Evolutionary conservation across 768 basidiomycete species (phyloP).

Genomic region (Rickenella mellea): DNA sequence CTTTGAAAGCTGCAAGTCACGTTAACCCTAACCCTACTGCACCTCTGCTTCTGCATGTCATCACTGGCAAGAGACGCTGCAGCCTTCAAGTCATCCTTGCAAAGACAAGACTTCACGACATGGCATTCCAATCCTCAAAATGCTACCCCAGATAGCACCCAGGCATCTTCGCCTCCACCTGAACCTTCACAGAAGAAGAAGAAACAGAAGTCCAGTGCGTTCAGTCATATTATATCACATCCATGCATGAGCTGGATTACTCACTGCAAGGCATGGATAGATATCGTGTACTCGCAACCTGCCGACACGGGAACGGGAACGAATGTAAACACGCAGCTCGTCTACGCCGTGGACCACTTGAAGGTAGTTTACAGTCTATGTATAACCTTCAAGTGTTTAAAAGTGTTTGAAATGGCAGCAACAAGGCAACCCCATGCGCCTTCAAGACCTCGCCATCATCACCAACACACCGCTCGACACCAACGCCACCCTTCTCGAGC

Average conservation of each 20-base stretch:
- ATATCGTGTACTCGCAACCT: slow-evolving; percentile 79
- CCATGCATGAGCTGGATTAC: neutral
- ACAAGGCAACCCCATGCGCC: slow-evolving; percentile 59
- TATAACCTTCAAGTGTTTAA: neutral
- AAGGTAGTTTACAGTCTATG: slow-evolving; percentile 39
- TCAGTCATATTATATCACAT: slow-evolving; percentile 8
- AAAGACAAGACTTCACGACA: slow-evolving; percentile 59
- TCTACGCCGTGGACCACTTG: slow-evolving; percentile 74
- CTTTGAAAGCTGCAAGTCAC: too few relatives aligned
- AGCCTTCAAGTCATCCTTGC: slow-evolving; percentile 55
- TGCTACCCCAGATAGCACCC: slow-evolving; percentile 22
- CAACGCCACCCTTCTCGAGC: slow-evolving; percentile 62
- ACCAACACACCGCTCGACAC: slow-evolving; percentile 71
- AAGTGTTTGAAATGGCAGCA: slow-evolving; percentile 39
- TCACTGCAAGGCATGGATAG: slow-evolving; percentile 24
- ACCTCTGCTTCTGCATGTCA: slow-evolving; percentile 61
- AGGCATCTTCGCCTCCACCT: slow-evolving; percentile 19
- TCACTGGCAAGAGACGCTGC: slow-evolving; percentile 61
- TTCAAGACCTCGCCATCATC: slow-evolving; percentile 80
- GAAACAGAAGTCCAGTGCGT: slow-evolving; percentile 44
- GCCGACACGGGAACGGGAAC: slow-evolving; percentile 74
- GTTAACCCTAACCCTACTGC: too few relatives aligned
- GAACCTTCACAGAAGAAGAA: slow-evolving; percentile 36
- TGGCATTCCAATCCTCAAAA: slow-evolving; percentile 61
- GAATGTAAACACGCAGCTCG: slow-evolving; percentile 81